phyloP scores from a whole-genome alignment of 305 asterid species.

The Fraxinus nigra region DNA sequence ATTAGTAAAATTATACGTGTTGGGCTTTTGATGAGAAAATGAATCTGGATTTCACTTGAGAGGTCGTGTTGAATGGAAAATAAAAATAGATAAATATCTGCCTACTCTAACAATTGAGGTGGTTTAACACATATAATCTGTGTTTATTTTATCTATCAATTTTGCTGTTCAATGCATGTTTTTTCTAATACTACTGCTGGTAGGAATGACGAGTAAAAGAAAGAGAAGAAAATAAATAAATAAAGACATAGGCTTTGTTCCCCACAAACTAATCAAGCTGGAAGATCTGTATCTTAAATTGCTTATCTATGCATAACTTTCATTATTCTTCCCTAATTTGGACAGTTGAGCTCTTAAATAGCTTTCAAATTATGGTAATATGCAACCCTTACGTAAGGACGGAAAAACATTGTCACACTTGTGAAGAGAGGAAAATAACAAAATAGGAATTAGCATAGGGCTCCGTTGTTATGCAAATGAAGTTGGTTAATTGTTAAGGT shows the following conservation, averaged over 20 bases:
- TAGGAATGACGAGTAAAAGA: background rate
- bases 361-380: background rate
- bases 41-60: background rate
- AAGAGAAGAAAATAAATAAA: background rate
- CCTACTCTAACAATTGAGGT: background rate
- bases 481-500: slow-evolving; percentile 17
- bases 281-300: background rate
- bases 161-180: background rate
- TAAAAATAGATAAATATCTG: background rate
- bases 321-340: background rate
- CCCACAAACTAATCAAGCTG: background rate
- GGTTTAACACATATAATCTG: background rate
- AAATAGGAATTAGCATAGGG: slow-evolving; percentile 12
- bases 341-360: background rate
- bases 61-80: background rate
- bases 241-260: background rate
- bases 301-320: background rate
- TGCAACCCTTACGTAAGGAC: background rate
- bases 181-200: background rate
- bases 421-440: slow-evolving; percentile 7
- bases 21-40: background rate
- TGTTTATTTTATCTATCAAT: background rate
- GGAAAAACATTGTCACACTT: background rate
- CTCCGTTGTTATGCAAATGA: slow-evolving; percentile 11
- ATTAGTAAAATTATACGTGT: background rate